A percentile compares a stretch with the other conserved stretches of the same genome.
phyloP scores from a whole-genome alignment of 1,284 basidiomycete species.

The Ceratobasidium sp. region DNA sequence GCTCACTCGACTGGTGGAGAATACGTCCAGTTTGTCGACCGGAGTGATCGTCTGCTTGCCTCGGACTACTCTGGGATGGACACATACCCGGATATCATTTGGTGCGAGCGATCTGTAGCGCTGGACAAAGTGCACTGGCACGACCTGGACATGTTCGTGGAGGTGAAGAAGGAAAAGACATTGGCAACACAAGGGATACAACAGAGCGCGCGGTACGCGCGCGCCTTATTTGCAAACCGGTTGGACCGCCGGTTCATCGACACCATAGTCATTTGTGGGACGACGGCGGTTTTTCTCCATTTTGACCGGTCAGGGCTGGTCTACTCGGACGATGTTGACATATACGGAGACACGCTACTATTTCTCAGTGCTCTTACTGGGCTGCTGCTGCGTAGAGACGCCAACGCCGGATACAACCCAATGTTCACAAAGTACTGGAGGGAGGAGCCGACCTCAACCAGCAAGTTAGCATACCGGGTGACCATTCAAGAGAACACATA shows the following conservation, averaged over 20 bases:
- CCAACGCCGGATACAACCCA: too few species aligned
- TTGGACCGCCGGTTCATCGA: neutral
- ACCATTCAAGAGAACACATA: too few species aligned
- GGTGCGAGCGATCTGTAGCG: neutral
- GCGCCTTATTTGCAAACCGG: neutral
- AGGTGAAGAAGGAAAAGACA: neutral
- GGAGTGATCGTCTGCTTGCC: neutral
- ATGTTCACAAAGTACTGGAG: too few species aligned
- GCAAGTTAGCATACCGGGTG: too few species aligned
- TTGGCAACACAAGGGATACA: neutral
- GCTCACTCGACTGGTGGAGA: neutral
- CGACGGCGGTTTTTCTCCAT: neutral
- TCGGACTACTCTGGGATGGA: neutral
- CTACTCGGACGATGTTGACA: neutral
- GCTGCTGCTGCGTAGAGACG: too few species aligned
- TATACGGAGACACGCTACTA: neutral
- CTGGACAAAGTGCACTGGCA: constrained; percentile 7
- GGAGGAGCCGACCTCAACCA: too few species aligned
- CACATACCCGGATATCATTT: neutral
- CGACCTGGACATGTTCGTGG: neutral
- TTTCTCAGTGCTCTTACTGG: neutral
- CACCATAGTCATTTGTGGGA: neutral
- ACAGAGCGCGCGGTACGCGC: neutral
- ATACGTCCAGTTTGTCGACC: neutral
- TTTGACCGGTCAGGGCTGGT: constrained; percentile 9